Conservation (phyloP, 2,329 filamentous ascomycete genomes). For the Fusarium kyushuense region DNA sequence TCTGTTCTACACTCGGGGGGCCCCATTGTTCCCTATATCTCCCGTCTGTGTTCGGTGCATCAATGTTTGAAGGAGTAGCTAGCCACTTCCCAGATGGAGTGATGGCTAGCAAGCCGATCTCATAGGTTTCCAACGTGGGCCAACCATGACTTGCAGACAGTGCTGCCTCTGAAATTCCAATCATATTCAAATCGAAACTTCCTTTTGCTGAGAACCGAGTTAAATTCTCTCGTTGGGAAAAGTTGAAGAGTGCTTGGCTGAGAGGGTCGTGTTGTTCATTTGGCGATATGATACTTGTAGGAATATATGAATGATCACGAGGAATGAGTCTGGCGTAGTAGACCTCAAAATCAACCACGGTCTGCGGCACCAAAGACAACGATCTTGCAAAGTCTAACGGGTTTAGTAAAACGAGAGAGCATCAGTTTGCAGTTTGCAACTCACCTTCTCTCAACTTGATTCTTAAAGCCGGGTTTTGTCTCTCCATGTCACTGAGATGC, state of each 20-base stretch:
- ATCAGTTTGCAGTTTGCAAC: neutral
- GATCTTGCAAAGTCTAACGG: neutral
- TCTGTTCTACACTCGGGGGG: neutral
- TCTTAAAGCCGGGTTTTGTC: neutral
- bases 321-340: slow-evolving; percentile 12
- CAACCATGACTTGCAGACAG: neutral
- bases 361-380: neutral
- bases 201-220: slow-evolving; percentile 1
- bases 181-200: slow-evolving; percentile 9
- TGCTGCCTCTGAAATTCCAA: neutral
- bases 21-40: slow-evolving; percentile 16
- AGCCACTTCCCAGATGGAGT: slow-evolving; percentile 18
- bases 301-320: neutral
- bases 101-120: slow-evolving; percentile 8
- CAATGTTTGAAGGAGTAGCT: too few species aligned
- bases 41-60: too few species aligned
- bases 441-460: slow-evolving; percentile 2
- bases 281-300: slow-evolving; percentile 7
- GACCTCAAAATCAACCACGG: slow-evolving; percentile 10
- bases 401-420: neutral
- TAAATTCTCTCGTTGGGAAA: slow-evolving; percentile 11
- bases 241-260: slow-evolving; percentile 11
- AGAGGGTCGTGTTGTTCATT: neutral
- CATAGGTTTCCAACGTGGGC: slow-evolving; percentile 11
- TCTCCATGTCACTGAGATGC: slow-evolving; percentile 18